Conservation (phyloP, 257 asterid genomes). For the Nicotiana benthamiana region DNA sequence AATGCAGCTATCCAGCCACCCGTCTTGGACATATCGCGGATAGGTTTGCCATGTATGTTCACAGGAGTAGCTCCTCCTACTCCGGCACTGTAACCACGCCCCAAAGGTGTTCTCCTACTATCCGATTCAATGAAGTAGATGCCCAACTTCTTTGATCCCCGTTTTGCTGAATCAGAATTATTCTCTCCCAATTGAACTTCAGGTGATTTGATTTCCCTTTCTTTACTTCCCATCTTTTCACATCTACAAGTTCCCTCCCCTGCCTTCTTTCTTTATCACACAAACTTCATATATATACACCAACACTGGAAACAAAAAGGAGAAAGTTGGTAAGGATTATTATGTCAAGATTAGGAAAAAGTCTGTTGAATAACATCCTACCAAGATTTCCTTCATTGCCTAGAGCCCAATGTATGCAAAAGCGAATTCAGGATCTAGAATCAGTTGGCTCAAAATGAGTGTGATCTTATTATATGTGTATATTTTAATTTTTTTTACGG, state of each 20-base stretch:
- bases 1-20: constrained; percentile 99
- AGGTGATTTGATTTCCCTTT: constrained; percentile 64
- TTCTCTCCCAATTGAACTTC: constrained; percentile 15
- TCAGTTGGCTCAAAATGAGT: background rate
- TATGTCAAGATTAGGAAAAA: background rate
- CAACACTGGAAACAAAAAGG: background rate
- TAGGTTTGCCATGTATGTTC: constrained; percentile 79
- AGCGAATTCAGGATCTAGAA: background rate
- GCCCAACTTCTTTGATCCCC: constrained; percentile 54
- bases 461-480: background rate
- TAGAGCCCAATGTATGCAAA: background rate
- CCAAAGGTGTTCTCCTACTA: constrained; percentile 71
- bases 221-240: background rate
- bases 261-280: background rate
- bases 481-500: background rate
- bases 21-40: constrained; percentile 57
- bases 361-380: background rate
- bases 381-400: background rate
- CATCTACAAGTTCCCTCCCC: background rate
- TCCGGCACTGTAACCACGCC: constrained; percentile 55
- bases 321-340: background rate
- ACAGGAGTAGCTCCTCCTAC: constrained; percentile 75
- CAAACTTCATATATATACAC: background rate
- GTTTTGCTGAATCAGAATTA: constrained; percentile 1
- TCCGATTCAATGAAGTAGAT: constrained; percentile 77